Base-by-base conservation (phyloP, 805 yeast species). In the Teunomyces gatunensis region DNA sequence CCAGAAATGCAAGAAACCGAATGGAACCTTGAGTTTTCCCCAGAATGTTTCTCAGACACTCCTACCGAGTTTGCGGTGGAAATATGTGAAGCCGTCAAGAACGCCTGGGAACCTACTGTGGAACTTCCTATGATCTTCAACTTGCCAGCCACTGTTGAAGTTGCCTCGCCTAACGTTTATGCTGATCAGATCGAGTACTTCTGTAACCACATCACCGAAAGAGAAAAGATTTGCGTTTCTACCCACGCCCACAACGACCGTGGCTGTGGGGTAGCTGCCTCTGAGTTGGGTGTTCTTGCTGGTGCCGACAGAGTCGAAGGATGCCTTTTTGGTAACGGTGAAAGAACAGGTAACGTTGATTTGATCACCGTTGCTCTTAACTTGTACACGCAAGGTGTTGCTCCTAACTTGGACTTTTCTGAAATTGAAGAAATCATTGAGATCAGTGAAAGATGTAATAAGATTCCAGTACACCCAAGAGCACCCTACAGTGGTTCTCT, bases 271-370 rank as follows among this genome's bases (percentile, higher is more conserved):
- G 90, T 85, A 47, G 92, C 92, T 39, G 92, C 92, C 21, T 75
- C 89, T 40, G 92, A 85, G 65, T 72, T 85, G 51, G 91, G 89
- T 57, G 57, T 83, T 28, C 69, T 85, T 59, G 92, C 90, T n/a
- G 92, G 92, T 60, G 92, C 87, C 50, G 91, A 85, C 68, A 78
- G 92, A 73, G 87, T 85, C 44, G 92, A 85, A 68, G 92, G 92
- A 48, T 85, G 91, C 74, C 73, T 85, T 36, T 85, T 85, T 54
- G 91, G 91, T 60, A 85, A 85, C 65, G 92, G 92, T 69, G 92
- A 85, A 75, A 77, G 92, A 71, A 85, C 92, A 25, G 92, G 92
- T 71, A 85, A 85, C 64, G 91, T 85, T 56, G 92, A 85, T 65
- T 72, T 85, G 53, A 82, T 83, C 45, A 85, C 90, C 20, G 80